These are phyloP conservation scores for Cryptococcus deneoformans DNA, from an alignment of 1,284 basidiomycete genomes.

Conservation along the genomic window DNA sequence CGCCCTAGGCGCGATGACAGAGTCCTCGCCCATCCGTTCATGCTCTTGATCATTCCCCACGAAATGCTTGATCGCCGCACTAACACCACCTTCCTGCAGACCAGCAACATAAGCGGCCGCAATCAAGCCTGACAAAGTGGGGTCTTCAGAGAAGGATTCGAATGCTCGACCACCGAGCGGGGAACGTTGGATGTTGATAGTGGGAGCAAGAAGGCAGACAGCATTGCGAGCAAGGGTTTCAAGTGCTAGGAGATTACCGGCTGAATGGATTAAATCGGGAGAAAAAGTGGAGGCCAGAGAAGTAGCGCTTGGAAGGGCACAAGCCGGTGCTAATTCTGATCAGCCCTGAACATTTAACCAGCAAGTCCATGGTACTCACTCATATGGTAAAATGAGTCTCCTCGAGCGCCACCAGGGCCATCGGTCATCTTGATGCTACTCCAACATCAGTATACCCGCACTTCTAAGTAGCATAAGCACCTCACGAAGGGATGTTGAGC, in stretches of 20 bases:
- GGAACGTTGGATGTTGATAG: constrained; percentile 74
- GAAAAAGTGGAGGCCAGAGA: constrained; percentile 39
- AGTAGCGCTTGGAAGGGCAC: constrained; percentile 67
- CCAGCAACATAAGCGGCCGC: constrained; percentile 71
- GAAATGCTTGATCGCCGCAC: constrained; percentile 51
- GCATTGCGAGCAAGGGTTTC: constrained; percentile 70
- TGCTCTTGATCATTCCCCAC: constrained; percentile 48
- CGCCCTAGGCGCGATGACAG: constrained; percentile 53
- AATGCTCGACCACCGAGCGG: constrained; percentile 65
- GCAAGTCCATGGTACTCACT: constrained; percentile 12
- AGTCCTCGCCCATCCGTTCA: constrained; percentile 35
- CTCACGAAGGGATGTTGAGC: constrained; percentile 35
- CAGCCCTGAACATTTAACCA: neutral
- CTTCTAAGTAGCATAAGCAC: neutral
- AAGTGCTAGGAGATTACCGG: constrained; percentile 60
- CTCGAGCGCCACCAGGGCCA: constrained; percentile 37
- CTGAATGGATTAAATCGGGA: constrained; percentile 60
- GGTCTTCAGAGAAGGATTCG: constrained; percentile 73
- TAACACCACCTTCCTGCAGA: constrained; percentile 67
- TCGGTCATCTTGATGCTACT: constrained; percentile 32
- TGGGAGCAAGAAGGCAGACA: constrained; percentile 66
- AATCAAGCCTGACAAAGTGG: constrained; percentile 65
- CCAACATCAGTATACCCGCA: neutral
- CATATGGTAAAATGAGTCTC: constrained; percentile 34
- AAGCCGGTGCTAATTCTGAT: constrained; percentile 50